Percentiles rank a stretch among this genome's conserved stretches.
These are phyloP conservation scores for Spiromastix sp. DNA, from an alignment of 2,329 filamentous ascomycete species.

Conservation along the genomic window DNA sequence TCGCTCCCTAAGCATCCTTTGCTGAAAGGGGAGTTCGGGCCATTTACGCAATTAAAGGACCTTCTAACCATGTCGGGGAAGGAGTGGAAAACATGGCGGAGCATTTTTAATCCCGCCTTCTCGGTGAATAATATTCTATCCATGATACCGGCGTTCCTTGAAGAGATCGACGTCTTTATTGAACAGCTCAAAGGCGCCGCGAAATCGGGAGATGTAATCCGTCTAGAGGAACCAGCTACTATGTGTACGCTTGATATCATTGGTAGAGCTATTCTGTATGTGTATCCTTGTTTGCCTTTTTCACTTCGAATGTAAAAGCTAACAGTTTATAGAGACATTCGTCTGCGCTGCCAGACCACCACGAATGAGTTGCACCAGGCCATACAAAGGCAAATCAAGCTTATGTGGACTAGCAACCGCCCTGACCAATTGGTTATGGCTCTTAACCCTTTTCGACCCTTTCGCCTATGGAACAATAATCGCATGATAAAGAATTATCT, in stretches of 20 bases:
- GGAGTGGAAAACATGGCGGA: slow-evolving; percentile 35
- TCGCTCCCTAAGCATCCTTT: slow-evolving; percentile 21
- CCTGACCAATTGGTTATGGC: too few relatives aligned
- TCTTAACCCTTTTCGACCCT: too few relatives aligned
- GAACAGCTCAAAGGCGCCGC: slow-evolving; percentile 26
- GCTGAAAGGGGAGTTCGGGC: slow-evolving; percentile 20
- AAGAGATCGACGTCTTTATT: slow-evolving; percentile 23
- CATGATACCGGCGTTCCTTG: slow-evolving; percentile 21
- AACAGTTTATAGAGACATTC: too few relatives aligned
- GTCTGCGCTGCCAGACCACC: too few relatives aligned
- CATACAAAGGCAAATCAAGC: too few relatives aligned
- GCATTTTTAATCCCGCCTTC: slow-evolving; percentile 31
- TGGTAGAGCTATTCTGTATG: slow-evolving; percentile 1
- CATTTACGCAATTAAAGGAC: slow-evolving; percentile 27
- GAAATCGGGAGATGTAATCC: slow-evolving; percentile 24
- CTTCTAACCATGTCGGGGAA: slow-evolving; percentile 28
- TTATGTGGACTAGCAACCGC: too few relatives aligned
- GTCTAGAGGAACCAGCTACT: slow-evolving; percentile 29
- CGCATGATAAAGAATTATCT: too few relatives aligned
- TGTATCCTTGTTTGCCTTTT: too few relatives aligned
- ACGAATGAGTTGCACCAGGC: too few relatives aligned
- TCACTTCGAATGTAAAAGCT: too few relatives aligned
- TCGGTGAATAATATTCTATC: slow-evolving; percentile 18
- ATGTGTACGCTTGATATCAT: slow-evolving; percentile 26
- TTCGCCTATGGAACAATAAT: too few relatives aligned